phyloP scores from a whole-genome alignment of 2,329 filamentous ascomycete species.

The Triangularia verruculosa region DNA sequence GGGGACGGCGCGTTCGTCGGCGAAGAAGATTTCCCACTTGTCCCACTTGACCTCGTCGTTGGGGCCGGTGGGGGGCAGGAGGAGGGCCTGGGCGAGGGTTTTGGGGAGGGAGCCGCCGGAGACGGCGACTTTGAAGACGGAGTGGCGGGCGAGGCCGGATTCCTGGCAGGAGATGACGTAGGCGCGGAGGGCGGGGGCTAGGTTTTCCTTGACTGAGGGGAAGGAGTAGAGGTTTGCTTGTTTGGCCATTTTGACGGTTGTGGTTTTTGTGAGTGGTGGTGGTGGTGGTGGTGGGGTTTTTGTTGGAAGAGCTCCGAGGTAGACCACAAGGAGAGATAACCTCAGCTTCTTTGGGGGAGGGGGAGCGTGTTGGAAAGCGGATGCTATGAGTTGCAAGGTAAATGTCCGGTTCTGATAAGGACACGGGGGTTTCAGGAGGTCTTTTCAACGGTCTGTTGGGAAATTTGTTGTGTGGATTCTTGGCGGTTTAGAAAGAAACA shows the following conservation, averaged over 20 bases:
- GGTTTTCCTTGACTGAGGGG: conserved; percentile 56
- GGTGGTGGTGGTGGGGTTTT: neutral
- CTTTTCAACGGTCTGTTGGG: neutral
- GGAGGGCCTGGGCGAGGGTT: conserved; percentile 79
- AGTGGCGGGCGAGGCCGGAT: conserved; percentile 74
- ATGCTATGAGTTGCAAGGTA: neutral
- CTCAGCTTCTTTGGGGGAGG: neutral
- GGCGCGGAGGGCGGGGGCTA: conserved; percentile 73
- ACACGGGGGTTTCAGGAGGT: neutral
- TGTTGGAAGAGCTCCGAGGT: neutral
- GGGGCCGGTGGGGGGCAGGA: conserved; percentile 51
- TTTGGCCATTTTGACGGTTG: conserved; percentile 47
- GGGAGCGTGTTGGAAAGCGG: too few relatives aligned
- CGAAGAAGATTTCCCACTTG: conserved; percentile 98
- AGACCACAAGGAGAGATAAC: neutral
- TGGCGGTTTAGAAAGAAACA: neutral
- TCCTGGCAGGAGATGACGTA: conserved; percentile 83
- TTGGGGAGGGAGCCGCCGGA: conserved; percentile 92
- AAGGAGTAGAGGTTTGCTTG: conserved; percentile 79
- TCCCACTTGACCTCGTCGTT: conserved; percentile 70
- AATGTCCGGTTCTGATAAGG: neutral
- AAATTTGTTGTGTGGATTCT: conserved; percentile 4
- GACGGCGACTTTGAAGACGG: conserved; percentile 84
- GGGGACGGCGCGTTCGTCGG: conserved; percentile 92
- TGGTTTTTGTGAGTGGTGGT: conserved; percentile 3